Evolutionary conservation across 2,329 filamentous ascomycete species (phyloP).

Genomic region (Aspergillus tamarii): DNA sequence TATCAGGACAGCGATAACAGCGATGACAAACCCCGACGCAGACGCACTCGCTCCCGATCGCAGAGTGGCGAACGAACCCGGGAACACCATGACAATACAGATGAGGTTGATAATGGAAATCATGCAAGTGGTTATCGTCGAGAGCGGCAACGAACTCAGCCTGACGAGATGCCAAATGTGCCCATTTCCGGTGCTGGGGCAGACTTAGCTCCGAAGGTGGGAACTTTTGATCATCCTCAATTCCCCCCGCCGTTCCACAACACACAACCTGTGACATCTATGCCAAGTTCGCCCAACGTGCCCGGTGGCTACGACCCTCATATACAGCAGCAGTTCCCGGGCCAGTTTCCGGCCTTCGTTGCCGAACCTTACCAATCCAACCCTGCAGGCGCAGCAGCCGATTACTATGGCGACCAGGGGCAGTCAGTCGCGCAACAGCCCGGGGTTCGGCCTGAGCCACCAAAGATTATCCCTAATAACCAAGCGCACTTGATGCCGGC

Average conservation of each 20-base stretch:
- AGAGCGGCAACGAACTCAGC: slow-evolving; percentile 34
- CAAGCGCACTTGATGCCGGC: slow-evolving; percentile 62
- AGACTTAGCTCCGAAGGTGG: slow-evolving; percentile 28
- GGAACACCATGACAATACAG: slow-evolving; percentile 26
- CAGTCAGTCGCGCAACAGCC: slow-evolving; percentile 63
- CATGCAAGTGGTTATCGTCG: slow-evolving; percentile 20
- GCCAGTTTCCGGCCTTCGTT: slow-evolving; percentile 55
- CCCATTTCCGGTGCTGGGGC: slow-evolving; percentile 28
- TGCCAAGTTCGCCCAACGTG: slow-evolving; percentile 27
- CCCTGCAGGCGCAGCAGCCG: slow-evolving; percentile 59
- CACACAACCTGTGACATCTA: slow-evolving; percentile 17
- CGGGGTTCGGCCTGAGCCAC: slow-evolving; percentile 58
- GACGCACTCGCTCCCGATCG: slow-evolving; percentile 32
- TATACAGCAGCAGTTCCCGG: slow-evolving; percentile 61
- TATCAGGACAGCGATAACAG: slow-evolving; percentile 22
- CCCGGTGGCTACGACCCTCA: slow-evolving; percentile 48
- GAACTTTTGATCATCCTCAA: slow-evolving; percentile 26
- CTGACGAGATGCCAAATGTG: slow-evolving; percentile 30
- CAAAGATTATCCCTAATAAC: slow-evolving; percentile 57
- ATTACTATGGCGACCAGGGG: slow-evolving; percentile 66
- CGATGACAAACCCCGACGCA: slow-evolving; percentile 20
- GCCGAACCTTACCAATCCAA: slow-evolving; percentile 51
- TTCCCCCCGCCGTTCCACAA: slow-evolving; percentile 38
- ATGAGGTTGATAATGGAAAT: slow-evolving; percentile 22
- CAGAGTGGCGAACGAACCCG: slow-evolving; percentile 29